Evolutionary conservation across 352 stramenopile species (phyloP).

Genomic region (Globisporangium alternatum): DNA sequence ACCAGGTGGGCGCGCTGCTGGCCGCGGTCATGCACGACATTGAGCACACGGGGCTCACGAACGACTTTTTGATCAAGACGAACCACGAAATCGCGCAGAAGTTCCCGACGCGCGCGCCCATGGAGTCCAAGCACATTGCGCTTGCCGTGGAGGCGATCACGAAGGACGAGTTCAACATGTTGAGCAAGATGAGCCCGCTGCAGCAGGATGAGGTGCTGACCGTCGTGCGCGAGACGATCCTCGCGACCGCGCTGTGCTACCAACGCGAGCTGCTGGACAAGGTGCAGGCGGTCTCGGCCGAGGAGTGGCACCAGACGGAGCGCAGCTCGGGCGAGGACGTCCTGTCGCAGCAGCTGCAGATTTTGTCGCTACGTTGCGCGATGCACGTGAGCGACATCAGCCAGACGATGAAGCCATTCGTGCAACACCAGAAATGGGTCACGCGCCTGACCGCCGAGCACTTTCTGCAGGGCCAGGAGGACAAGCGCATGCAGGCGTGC

Average conservation of each 20-base stretch:
- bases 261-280: constrained; percentile 70
- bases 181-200: constrained; percentile 45
- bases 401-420: constrained; percentile 82
- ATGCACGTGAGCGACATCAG: constrained; percentile 84
- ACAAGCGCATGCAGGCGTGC: constrained; percentile 32
- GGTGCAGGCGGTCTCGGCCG: constrained; percentile 31
- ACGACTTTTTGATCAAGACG: constrained; percentile 78
- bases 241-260: constrained; percentile 74
- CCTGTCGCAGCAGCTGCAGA: constrained; percentile 46
- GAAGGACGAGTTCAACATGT: constrained; percentile 43
- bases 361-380: constrained; percentile 52
- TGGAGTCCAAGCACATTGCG: constrained; percentile 77
- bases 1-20: constrained; percentile 70
- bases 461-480: constrained; percentile 67
- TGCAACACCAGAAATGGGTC: constrained; percentile 75
- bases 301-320: constrained; percentile 43
- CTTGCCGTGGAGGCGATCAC: constrained; percentile 54
- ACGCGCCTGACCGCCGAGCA: constrained; percentile 66
- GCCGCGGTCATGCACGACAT: constrained; percentile 82
- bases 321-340: constrained; percentile 18
- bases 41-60: constrained; percentile 72
- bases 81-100: constrained; percentile 61
- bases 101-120: constrained; percentile 55
- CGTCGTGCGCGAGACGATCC: constrained; percentile 65
- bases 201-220: constrained; percentile 55